A percentile compares a stretch with the other conserved stretches of the same genome.
Evolutionary conservation across 306 rosid genomes (phyloP).

Genomic region (Pterocarpus macrocarpus): DNA sequence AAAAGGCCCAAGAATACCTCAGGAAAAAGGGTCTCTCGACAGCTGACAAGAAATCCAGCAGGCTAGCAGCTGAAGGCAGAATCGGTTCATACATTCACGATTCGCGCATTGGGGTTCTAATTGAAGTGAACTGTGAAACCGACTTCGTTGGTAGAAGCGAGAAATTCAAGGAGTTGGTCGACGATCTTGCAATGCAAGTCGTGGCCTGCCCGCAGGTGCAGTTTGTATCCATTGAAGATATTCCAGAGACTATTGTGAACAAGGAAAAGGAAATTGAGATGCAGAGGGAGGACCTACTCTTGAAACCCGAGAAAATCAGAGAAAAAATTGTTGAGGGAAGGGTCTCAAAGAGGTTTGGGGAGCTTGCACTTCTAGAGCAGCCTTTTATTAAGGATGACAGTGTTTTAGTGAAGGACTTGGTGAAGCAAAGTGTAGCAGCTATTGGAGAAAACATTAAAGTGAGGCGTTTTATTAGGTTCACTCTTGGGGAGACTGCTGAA

Average conservation of each 20-base stretch:
- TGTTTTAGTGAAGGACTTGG: conserved; percentile 87
- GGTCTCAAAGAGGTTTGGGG: conserved; percentile 95
- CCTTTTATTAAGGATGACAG: conserved; percentile 90
- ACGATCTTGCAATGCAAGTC: conserved; percentile 96
- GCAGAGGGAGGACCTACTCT: conserved; percentile 92
- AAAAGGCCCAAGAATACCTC: conserved; percentile 97
- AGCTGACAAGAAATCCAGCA: conserved; percentile 93
- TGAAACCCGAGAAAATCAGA: conserved; percentile 92
- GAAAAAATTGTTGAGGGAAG: conserved; percentile 96
- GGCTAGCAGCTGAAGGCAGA: conserved; percentile 97
- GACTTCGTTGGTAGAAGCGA: conserved; percentile 93
- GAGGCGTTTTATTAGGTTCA: conserved; percentile 85
- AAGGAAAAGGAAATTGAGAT: conserved; percentile 85
- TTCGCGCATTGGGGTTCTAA: conserved; percentile 90
- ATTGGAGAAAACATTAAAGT: conserved; percentile 98
- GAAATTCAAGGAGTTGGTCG: conserved; percentile 87
- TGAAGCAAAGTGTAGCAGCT: conserved; percentile 95
- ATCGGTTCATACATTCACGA: conserved; percentile 95
- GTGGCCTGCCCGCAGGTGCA: conserved; percentile 90
- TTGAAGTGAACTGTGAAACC: conserved; percentile 95
- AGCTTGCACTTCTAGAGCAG: conserved; percentile 91
- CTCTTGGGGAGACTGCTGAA: conserved; percentile 77
- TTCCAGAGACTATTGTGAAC: conserved; percentile 67
- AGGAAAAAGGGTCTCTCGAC: conserved; percentile 94
- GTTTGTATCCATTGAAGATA: conserved; percentile 81